Percentiles rank a stretch among this genome's conserved stretches.
phyloP scores from a whole-genome alignment of 495 filamentous ascomycete species.

The Xylaria castorea region DNA sequence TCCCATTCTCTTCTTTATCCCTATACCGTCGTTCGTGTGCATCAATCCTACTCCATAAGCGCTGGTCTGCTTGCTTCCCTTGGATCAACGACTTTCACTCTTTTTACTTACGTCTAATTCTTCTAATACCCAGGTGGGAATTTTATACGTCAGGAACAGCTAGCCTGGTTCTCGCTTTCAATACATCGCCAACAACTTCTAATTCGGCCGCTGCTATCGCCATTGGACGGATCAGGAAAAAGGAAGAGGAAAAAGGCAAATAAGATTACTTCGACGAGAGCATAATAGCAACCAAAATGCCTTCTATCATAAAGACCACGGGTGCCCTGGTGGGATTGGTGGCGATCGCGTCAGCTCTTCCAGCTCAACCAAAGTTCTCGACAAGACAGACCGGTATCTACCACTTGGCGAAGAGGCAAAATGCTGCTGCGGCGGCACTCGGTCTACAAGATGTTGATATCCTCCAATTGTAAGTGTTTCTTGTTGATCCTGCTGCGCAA shows the following conservation, averaged over 20 bases:
- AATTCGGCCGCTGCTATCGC: constrained; percentile 24
- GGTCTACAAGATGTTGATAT: constrained; percentile 70
- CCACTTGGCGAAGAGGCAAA: constrained; percentile 56
- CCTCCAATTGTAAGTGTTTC: constrained; percentile 68
- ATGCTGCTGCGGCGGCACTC: constrained; percentile 56
- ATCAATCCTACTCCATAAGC: constrained; percentile 54
- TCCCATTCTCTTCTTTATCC: constrained; percentile 38
- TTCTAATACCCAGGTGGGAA: constrained; percentile 52
- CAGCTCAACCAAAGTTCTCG: constrained; percentile 52
- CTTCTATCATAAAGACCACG: constrained; percentile 52
- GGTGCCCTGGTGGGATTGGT: constrained; percentile 54
- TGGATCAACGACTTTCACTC: constrained; percentile 51
- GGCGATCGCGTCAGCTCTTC: constrained; percentile 52
- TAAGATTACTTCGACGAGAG: constrained; percentile 28
- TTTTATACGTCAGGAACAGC: constrained; percentile 46
- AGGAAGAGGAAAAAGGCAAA: constrained; percentile 35
- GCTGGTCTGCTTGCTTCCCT: constrained; percentile 66
- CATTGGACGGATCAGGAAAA: constrained; percentile 32
- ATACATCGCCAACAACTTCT: constrained; percentile 18
- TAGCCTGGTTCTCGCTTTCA: constrained; percentile 54
- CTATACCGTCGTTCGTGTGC: constrained; percentile 43
- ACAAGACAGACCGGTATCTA: constrained; percentile 51
- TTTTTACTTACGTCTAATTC: constrained; percentile 48
- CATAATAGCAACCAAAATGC: constrained; percentile 47
- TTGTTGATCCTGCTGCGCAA: constrained; percentile 4